Percentiles rank a stretch among this genome's conserved stretches.
Conservation (phyloP, 2,329 filamentous ascomycete genomes). For the Aciculosporium take region DNA sequence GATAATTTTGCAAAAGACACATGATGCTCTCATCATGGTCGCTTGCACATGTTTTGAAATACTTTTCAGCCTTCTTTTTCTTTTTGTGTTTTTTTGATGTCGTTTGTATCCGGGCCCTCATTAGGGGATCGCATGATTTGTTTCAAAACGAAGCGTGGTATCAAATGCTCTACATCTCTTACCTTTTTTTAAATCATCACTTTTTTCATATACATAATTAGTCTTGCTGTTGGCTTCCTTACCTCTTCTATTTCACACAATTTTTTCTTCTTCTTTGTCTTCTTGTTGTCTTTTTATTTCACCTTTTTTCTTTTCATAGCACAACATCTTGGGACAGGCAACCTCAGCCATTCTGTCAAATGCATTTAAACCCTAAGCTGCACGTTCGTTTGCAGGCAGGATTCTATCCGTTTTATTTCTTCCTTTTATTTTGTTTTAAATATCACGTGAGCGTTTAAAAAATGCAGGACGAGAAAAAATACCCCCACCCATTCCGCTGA, state of each 20-base stretch:
- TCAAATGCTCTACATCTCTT: background rate
- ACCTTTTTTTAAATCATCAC: too few species aligned
- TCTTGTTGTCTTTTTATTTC: background rate
- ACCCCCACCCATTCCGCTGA: slow-evolving; percentile 1
- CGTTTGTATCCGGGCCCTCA: background rate
- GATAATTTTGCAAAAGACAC: slow-evolving; percentile 19
- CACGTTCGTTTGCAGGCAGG: background rate
- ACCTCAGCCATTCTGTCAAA: too few species aligned
- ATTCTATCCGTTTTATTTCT: background rate
- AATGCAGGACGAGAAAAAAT: slow-evolving; percentile 2
- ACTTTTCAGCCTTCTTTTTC: background rate
- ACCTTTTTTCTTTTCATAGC: background rate
- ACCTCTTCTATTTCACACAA: background rate
- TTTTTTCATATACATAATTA: too few species aligned
- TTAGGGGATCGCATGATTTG: background rate
- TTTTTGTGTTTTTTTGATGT: too few species aligned
- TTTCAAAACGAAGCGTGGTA: background rate
- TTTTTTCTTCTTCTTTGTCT: background rate
- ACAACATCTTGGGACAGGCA: background rate
- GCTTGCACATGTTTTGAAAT: background rate
- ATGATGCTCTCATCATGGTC: background rate
- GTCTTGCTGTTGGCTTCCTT: background rate
- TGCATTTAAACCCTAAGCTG: background rate
- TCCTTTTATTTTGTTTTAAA: slow-evolving; percentile 6
- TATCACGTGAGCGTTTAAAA: background rate